Evolutionary conservation across 768 basidiomycete species (phyloP).

Genomic region (Trametes gibbosa): DNA sequence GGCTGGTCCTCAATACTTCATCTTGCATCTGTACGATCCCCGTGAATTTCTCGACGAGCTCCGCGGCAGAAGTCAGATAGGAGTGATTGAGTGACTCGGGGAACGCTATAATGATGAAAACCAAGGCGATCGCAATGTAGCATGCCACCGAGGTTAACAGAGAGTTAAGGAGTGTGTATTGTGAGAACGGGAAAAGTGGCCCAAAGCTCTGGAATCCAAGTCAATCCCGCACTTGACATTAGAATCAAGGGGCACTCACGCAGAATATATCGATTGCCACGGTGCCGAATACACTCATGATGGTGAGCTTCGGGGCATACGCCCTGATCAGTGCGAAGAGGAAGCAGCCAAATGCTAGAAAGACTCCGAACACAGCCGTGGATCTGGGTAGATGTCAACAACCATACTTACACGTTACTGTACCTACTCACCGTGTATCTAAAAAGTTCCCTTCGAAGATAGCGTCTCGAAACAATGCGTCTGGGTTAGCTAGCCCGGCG

Average conservation of each 20-base stretch:
- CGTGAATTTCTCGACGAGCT: slow-evolving; percentile 31
- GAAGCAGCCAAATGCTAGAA: slow-evolving; percentile 46
- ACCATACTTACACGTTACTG: no score
- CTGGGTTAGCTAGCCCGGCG: slow-evolving; percentile 38
- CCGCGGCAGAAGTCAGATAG: slow-evolving; percentile 31
- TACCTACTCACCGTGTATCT: slow-evolving; percentile 40
- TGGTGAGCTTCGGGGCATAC: slow-evolving; percentile 42
- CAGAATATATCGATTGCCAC: slow-evolving; percentile 45
- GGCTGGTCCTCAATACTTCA: slow-evolving; percentile 24
- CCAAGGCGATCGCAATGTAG: slow-evolving; percentile 49
- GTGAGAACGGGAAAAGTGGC: slow-evolving; percentile 46
- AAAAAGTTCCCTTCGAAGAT: slow-evolving; percentile 52
- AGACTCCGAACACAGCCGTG: slow-evolving; percentile 45
- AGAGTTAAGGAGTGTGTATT: slow-evolving; percentile 43
- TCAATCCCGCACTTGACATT: neutral
- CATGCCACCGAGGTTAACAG: slow-evolving; percentile 43
- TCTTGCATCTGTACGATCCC: slow-evolving; percentile 34
- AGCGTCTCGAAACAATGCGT: slow-evolving; percentile 35
- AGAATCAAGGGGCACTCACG: slow-evolving; percentile 27
- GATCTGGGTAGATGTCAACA: slow-evolving; percentile 29
- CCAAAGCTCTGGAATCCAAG: slow-evolving; percentile 36
- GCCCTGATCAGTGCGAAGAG: slow-evolving; percentile 45
- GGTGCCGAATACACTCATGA: slow-evolving; percentile 46
- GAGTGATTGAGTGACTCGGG: slow-evolving; percentile 50
- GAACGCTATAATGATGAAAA: slow-evolving; percentile 46